Conservation (phyloP, 2,329 filamentous ascomycete genomes). For the Fusarium sp. region DNA sequence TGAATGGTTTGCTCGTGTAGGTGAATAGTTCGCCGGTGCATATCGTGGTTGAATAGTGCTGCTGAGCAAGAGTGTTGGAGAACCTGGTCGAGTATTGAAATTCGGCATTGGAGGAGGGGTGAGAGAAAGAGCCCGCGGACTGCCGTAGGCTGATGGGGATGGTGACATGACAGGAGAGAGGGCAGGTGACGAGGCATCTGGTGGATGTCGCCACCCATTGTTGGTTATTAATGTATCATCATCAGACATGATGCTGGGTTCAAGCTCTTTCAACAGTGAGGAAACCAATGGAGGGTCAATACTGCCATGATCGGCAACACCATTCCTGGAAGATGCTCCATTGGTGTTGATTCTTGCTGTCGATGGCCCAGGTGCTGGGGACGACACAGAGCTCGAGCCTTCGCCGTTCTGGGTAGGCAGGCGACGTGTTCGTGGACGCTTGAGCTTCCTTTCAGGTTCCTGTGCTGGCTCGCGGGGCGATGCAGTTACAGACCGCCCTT, state of each 20-base stretch:
- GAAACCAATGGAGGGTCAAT: slow-evolving; percentile 84
- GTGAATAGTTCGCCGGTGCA: slow-evolving; percentile 80
- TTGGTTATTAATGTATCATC: slow-evolving; percentile 58
- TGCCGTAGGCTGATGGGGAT: slow-evolving; percentile 71
- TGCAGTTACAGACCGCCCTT: slow-evolving; percentile 74
- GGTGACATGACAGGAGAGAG: slow-evolving; percentile 76
- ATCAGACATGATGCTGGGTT: slow-evolving; percentile 70
- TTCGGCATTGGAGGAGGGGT: slow-evolving; percentile 76
- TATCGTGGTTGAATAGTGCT: slow-evolving; percentile 80
- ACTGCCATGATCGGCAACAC: slow-evolving; percentile 42
- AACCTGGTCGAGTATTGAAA: slow-evolving; percentile 66
- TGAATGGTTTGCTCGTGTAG: slow-evolving; percentile 47
- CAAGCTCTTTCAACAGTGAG: slow-evolving; percentile 88
- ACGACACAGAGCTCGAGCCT: slow-evolving; percentile 57
- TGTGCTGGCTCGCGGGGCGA: slow-evolving; percentile 76
- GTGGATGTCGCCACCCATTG: slow-evolving; percentile 48
- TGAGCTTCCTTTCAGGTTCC: slow-evolving; percentile 84
- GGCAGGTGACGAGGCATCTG: slow-evolving; percentile 68
- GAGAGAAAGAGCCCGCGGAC: slow-evolving; percentile 73
- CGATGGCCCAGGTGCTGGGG: slow-evolving; percentile 49
- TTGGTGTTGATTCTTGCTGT: slow-evolving; percentile 36
- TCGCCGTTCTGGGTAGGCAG: slow-evolving; percentile 63
- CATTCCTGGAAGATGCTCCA: slow-evolving; percentile 43
- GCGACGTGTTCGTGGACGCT: slow-evolving; percentile 84
- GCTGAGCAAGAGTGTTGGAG: slow-evolving; percentile 74